A percentile compares a stretch with the other conserved stretches of the same genome.
Conservation (phyloP, 1,284 basidiomycete genomes). For the Sanghuangporus sanghuang region DNA sequence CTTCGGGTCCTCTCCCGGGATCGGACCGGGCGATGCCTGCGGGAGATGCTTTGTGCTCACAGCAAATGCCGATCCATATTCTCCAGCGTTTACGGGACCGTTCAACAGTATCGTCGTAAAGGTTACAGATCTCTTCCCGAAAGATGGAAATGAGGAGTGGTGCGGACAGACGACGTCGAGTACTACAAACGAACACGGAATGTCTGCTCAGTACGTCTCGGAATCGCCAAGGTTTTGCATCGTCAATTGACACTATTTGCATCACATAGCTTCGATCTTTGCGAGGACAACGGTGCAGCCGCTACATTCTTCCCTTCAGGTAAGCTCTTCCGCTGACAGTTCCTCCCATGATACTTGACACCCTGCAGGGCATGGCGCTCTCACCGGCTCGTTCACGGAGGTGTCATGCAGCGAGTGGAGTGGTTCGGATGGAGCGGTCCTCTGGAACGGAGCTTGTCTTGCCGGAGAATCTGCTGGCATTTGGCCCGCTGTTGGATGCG, state of each 20-base stretch:
- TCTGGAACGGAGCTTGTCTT: constrained; percentile 16
- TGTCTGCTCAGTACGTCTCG: constrained; percentile 42
- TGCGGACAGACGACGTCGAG: constrained; percentile 45
- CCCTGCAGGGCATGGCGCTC: constrained; percentile 13
- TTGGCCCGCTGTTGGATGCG: constrained; percentile 17
- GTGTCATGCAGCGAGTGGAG: constrained; percentile 18
- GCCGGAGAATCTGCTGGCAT: constrained; percentile 15
- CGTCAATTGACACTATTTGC: neutral
- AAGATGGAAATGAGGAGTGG: constrained; percentile 45
- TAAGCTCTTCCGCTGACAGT: neutral
- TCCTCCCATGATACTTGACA: neutral
- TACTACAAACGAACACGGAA: constrained; percentile 38
- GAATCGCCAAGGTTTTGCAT: neutral
- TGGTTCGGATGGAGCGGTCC: constrained; percentile 15
- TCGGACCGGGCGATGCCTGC: constrained; percentile 54
- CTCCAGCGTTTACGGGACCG: constrained; percentile 44
- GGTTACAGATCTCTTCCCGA: constrained; percentile 48
- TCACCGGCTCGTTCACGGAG: constrained; percentile 17
- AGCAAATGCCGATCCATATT: constrained; percentile 46
- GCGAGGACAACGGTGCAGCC: constrained; percentile 50
- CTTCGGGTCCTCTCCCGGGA: constrained; percentile 44
- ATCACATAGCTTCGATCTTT: constrained; percentile 50
- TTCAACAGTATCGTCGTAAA: constrained; percentile 54
- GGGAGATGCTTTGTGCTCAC: constrained; percentile 53
- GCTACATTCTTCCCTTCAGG: constrained; percentile 50